Base-by-base conservation (phyloP, 2,329 filamentous ascomycete species). In the Knufia petricola region DNA sequence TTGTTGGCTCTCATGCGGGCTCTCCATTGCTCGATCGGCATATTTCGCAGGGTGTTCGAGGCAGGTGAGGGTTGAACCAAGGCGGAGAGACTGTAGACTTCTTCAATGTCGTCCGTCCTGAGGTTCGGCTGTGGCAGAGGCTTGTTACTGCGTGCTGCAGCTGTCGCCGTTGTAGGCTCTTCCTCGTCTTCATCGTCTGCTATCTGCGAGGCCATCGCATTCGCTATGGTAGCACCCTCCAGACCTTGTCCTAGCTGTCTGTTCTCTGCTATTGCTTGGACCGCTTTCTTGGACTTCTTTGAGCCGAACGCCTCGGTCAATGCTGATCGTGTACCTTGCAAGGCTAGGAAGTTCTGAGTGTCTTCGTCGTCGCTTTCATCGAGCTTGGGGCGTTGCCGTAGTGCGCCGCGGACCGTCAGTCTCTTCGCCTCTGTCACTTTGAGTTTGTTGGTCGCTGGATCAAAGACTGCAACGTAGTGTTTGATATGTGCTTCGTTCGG, bases 381-480 rank as follows among this genome's bases (percentile, higher is more conserved):
- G 13, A 47, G n/a, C 59, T 55, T 15, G 61, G 60, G 60, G 3
- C 56, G 52, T 45, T 59, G 63, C 39, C 68, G 61, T 20, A 72
- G 57, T 38, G 60, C 71, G 49, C 71, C 73, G 41, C 76, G 70
- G n/a, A 82, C 65, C 3, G 70, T 75, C 46, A 81, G 62, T 58
- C 74, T 72, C 50, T 74, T 74, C 19, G 72, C 72, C 62, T 76
- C 63, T 8, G 76, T 66, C 39, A 83, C 61, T 53, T 78, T 69
- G 53, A 81, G 67, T 37, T 69, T 70, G 48, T 70, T 69, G 3
- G 69, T 70, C 21, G 67, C 63, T 0, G 76, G 75, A 53, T 83
- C 77, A 56, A 73, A 79, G 37, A 82, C 67, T 45, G 75, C 79
- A 51, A 81, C 62, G 55, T 82, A 83, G 64, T 82, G 77, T 55